Percentiles rank a stretch among this genome's conserved stretches.
Conservation (phyloP, 768 basidiomycete genomes). For the Mycena galericulata region DNA sequence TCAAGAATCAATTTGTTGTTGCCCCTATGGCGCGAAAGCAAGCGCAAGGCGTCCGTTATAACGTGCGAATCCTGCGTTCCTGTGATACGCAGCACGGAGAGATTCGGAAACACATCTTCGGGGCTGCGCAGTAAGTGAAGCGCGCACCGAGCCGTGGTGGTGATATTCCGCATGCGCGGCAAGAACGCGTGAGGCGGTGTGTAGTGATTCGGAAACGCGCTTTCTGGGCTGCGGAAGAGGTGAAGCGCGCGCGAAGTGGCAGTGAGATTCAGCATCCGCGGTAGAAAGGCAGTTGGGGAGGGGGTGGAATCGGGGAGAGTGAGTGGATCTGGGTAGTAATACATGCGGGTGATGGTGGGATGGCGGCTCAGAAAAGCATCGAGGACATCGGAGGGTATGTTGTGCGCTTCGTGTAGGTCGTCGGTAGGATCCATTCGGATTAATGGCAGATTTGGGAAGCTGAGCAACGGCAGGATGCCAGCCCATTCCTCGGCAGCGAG, state of each 20-base stretch:
- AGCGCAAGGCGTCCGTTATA: slow-evolving; percentile 2
- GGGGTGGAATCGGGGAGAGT: slow-evolving; percentile 16
- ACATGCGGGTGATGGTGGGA: slow-evolving; percentile 24
- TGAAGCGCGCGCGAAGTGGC: too few species aligned
- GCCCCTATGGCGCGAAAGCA: slow-evolving; percentile 17
- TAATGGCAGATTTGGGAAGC: slow-evolving; percentile 15
- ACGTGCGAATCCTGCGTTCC: neutral
- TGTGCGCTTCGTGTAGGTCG: neutral
- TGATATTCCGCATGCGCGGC: slow-evolving; percentile 23
- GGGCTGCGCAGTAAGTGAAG: slow-evolving; percentile 16
- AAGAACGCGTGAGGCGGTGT: slow-evolving; percentile 12
- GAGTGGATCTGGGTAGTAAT: slow-evolving; percentile 27
- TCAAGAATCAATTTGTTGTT: slow-evolving; percentile 23
- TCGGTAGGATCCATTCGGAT: slow-evolving; percentile 16
- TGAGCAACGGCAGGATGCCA: slow-evolving; percentile 24
- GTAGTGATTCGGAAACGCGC: too few species aligned
- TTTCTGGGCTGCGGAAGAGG: too few species aligned
- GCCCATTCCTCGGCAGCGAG: slow-evolving; percentile 28
- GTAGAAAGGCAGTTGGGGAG: too few species aligned
- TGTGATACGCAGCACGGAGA: slow-evolving; percentile 20
- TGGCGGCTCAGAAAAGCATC: slow-evolving; percentile 31
- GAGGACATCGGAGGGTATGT: slow-evolving; percentile 20
- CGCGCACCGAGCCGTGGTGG: slow-evolving; percentile 20
- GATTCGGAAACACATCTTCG: slow-evolving; percentile 17
- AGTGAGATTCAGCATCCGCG: too few species aligned